Percentiles rank a stretch among this genome's conserved stretches.
These are phyloP conservation scores for Chytriomyces sp. DNA, from an alignment of 192 early-diverging fungal genomes.

Conservation along the genomic window DNA sequence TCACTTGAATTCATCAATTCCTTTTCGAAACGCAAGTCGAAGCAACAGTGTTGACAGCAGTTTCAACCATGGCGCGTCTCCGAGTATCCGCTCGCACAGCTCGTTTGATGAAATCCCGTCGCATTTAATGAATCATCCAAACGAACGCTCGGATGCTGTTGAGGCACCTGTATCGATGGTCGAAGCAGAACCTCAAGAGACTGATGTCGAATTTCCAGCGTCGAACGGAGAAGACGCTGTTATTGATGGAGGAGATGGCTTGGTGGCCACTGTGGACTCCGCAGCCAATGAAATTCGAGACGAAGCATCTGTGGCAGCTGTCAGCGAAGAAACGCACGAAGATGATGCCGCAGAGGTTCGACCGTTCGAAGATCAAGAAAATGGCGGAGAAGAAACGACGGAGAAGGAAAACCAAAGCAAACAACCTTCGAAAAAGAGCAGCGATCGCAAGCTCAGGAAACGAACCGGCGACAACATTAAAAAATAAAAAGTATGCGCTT, in stretches of 20 bases:
- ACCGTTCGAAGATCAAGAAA: neutral
- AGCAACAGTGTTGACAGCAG: constrained; percentile 5
- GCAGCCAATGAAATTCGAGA: neutral
- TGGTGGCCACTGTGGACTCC: neutral
- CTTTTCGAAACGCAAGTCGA: neutral
- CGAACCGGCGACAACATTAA: too few relatives aligned
- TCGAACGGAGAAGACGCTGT: neutral
- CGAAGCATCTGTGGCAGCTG: neutral
- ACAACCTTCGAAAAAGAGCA: too few relatives aligned
- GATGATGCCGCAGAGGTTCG: neutral
- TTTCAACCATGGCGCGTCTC: neutral
- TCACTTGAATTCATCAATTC: neutral
- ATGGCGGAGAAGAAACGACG: neutral
- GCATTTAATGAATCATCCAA: neutral
- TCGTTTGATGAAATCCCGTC: neutral
- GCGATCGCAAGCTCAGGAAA: too few relatives aligned
- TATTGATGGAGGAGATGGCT: neutral
- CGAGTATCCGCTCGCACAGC: neutral
- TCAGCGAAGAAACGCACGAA: neutral
- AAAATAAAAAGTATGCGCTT: too few relatives aligned
- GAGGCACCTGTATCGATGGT: neutral
- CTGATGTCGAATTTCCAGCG: neutral
- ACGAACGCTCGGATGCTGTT: neutral
- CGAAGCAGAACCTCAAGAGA: neutral
- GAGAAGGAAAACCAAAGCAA: neutral